Base-by-base conservation (phyloP, 495 filamentous ascomycete species). In the Viridothelium virens region DNA sequence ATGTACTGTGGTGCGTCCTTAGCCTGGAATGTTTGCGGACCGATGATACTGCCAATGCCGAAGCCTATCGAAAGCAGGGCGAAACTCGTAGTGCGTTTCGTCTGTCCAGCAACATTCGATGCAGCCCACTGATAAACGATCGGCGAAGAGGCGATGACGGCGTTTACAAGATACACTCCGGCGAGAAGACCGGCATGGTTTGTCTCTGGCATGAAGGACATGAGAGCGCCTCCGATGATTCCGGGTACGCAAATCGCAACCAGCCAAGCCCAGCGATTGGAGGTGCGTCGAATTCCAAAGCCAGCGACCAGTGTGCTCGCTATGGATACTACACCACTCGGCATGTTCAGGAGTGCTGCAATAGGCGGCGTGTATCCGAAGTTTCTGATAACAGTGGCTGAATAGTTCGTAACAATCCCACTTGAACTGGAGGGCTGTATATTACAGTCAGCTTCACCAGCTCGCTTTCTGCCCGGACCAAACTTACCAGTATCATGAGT, bases 81-180 rank as follows among this genome's bases (percentile, higher is more conserved):
- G 14, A 81, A 82, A 31, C 81, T 81, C 11, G 82, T 79, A 37
- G 86, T 77, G 9, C 81, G 77, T 69, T 83, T 83, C 1, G 81
- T 82, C 48, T 81, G 77, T 0, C 81, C 80, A 2, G 80, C 79
- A 14, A 75, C 75, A 59, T 83, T 82, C n/a, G 80, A 74, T 56
- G 74, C 75, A 1, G 77, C 79, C 78, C 78, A 81, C 67, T 80
- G 78, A 50, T 84, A 80, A n/a, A 80, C 74, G 37, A 81, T 74
- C 1, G 76, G 74, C 11, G 80, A 65, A 0, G 75, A 74, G 12
- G 80, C 77, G 0, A 79, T 77, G 63, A 79, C 78, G 12, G 80
- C 75, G 71, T 89, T 88, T 69, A 86, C 79, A 12, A 89, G 79
- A 71, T 87, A 89, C 61, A 88, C 83, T 11, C 86, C 87, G 3